Base-by-base conservation (phyloP, 2,329 filamentous ascomycete genomes). In the Aspergillus fijiensis region DNA sequence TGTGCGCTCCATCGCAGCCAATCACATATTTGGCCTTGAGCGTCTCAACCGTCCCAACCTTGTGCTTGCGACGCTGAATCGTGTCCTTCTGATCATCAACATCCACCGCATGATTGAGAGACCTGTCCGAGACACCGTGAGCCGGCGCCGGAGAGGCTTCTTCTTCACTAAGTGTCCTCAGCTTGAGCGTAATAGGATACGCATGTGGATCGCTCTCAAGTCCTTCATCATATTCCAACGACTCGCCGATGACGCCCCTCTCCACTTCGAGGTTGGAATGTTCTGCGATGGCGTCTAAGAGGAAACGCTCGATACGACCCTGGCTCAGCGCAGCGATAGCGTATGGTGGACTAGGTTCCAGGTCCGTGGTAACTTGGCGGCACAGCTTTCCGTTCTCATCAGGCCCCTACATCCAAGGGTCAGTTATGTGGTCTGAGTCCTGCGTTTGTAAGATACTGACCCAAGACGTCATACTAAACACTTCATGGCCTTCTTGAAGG, bases 251-350 rank as follows among this genome's bases (percentile, higher is more conserved):
- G 1, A 88, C 81, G 0, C 82, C 84, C 2, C 86, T 80, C 66
- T 90, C 87, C 6, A 90, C 80, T 2, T 69, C 69, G 48, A 87
- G 81, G 14, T 81, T 79, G 5, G 81, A 82, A 65, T 83, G 74
- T 56, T 82, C 76, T 64, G 81, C 80, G 55, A 89, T 84, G 45
- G 83, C 80, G 62, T 89, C 86, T 0, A 88, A 77, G 67, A 89
- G 88, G 70, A 87, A 88, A 0, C 82, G 79, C 69, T 91, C 89
- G 61, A 91, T 85, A 1, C 88, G 83, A 2, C 88, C 89, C 74
- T 92, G 89, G 65, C 91, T 87, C 50, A 92, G 72, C 10, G 89
- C 85, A 2, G 85, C 82, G 69, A 90, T 83, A 51, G 85, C 31
- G n/a, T 57, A 57, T 12, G 60, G 84, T 63, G 89, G 89, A 1